These are phyloP conservation scores for Evernia prunastri DNA, from an alignment of 495 filamentous ascomycete species.

Conservation along the genomic window DNA sequence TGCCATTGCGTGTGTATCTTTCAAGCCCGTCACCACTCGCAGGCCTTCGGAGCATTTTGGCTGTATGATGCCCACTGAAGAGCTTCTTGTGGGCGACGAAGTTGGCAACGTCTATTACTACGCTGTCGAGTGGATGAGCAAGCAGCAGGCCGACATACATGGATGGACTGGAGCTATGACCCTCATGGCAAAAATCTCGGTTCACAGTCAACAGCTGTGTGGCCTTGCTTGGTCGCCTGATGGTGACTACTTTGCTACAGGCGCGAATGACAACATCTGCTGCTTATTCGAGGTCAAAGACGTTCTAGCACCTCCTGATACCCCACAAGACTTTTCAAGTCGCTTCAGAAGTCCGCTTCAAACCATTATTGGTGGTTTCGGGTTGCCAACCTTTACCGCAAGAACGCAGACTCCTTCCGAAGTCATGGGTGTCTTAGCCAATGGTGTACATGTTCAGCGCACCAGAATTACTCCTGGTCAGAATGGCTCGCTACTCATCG, in stretches of 20 bases:
- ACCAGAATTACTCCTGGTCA: slow-evolving; percentile 21
- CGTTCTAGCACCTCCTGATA: slow-evolving; percentile 40
- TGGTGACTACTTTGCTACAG: slow-evolving; percentile 72
- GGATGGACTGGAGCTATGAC: slow-evolving; percentile 74
- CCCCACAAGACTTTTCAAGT: neutral
- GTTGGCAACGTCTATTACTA: slow-evolving; percentile 83
- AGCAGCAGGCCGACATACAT: slow-evolving; percentile 37
- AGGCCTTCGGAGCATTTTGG: slow-evolving; percentile 38
- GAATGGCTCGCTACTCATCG: slow-evolving; percentile 25
- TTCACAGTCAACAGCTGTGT: slow-evolving; percentile 88
- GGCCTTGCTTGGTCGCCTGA: slow-evolving; percentile 82
- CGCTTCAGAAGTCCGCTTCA: slow-evolving; percentile 17
- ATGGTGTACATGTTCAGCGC: slow-evolving; percentile 1
- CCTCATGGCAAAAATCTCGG: slow-evolving; percentile 64
- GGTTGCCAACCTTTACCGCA: slow-evolving; percentile 19
- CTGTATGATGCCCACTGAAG: slow-evolving; percentile 48
- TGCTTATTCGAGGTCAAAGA: slow-evolving; percentile 68
- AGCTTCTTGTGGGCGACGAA: slow-evolving; percentile 85
- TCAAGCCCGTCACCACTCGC: slow-evolving; percentile 45
- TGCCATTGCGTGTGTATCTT: slow-evolving; percentile 71
- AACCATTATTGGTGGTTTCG: slow-evolving; percentile 16
- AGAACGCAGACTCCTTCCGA: slow-evolving; percentile 6
- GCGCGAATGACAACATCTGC: slow-evolving; percentile 87
- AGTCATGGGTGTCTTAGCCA: neutral
- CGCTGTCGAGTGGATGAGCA: slow-evolving; percentile 72